Evolutionary conservation across 2,329 filamentous ascomycete genomes (phyloP), one percentile per base, ranked within the genome.

Genomic region (Diaporthe citrichinensis): DNA sequence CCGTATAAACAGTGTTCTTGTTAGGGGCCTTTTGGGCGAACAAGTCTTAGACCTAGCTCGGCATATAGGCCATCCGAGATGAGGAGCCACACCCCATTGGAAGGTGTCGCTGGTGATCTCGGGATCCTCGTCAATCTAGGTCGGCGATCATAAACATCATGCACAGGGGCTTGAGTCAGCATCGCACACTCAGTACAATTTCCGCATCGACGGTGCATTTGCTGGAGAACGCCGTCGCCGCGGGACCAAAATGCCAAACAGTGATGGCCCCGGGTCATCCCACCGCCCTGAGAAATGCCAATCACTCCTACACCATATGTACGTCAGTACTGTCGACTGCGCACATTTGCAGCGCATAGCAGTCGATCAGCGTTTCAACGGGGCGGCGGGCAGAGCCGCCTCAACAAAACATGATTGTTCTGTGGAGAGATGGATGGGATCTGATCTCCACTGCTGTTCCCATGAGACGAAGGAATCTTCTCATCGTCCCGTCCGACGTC

Each of bases 21-120:
- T 20, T 20, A 49, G 41, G 51, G 57, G 44, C 12, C 36, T 12
- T 34, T 34, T 71, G 34, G n/a, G 49, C 51, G 31, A 41, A 34
- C 25, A 51, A 49, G 71, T 61, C 71, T 61, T 41, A 74, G 44
- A 59, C 62, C 61, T 55, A 14, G 61, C 36, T 73, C 74, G 72
- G 74, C 65, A 74, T 20, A 31, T 65, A 73, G 65, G 57, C 28
- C 44, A 74, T 62, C 74, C 74, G 74, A 76, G 72, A 76, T 76
- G 72, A 71, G 72, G 59, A 74, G 28, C 41, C 58, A 46, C 58
- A 31, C 41, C 28, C 39, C 55, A 62, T 67, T 59, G 73, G 49
- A 72, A 58, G 49, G 28, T 68, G 15, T 62, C n/a, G 46, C 9
- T 59, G 71, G 31, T 51, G 57, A 69, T 65, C 67, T 65, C 53